phyloP scores from a whole-genome alignment of 306 rosid species.

The Mucuna pruriens region DNA sequence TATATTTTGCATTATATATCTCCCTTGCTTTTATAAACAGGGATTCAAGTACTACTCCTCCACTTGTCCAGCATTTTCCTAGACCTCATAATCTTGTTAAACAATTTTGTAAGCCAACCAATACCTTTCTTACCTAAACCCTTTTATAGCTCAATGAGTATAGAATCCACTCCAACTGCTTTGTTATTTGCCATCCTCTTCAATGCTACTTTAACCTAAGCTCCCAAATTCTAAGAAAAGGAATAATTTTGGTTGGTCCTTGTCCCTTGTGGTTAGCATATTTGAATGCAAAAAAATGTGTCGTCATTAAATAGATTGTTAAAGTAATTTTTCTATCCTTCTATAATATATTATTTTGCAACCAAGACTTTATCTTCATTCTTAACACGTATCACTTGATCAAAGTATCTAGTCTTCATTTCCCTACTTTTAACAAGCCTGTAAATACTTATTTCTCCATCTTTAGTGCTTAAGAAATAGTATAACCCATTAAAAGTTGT shows the following conservation, averaged over 20 bases:
- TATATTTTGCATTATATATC: too few species aligned
- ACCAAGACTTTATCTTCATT: not conserved
- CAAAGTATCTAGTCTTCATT: not conserved
- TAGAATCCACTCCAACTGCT: not conserved
- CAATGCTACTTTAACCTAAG: not conserved
- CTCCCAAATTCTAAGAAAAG: not conserved
- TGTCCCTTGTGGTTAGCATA: not conserved
- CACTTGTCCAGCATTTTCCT: too few species aligned
- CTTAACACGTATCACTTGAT: not conserved
- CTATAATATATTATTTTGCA: not conserved
- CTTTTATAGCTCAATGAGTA: not conserved
- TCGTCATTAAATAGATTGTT: not conserved
- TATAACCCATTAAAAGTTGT: not conserved
- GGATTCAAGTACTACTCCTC: too few species aligned
- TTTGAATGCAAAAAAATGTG: not conserved
- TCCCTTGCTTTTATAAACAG: too few species aligned
- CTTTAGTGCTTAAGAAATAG: not conserved
- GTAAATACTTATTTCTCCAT: not conserved
- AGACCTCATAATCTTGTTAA: not conserved
- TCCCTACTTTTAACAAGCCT: not conserved
- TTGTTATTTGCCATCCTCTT: not conserved
- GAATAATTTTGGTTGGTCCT: not conserved
- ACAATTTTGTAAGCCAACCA: not conserved
- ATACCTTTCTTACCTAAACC: not conserved
- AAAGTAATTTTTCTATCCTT: not conserved